Base-by-base conservation (phyloP, 345 rosid genomes). In the Erodium maritimum region DNA sequence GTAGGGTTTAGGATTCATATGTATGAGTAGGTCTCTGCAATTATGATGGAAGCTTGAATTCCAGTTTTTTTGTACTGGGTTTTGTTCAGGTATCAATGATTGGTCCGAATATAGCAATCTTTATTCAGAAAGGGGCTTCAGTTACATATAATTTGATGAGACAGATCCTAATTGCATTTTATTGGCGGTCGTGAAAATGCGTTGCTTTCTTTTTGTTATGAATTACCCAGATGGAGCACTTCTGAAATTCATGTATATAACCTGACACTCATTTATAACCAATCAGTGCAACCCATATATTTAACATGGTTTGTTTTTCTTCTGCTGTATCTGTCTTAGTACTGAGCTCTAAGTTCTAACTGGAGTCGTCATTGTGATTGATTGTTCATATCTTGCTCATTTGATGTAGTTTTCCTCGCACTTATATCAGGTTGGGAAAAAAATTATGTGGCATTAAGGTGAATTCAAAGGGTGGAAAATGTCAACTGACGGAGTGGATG, bases 401-500 rank as follows among this genome's bases (percentile, higher is more conserved):
- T 42, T 42, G 3, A n/a, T 42, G 48, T 10, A 16, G 48, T 14
- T 42, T 10, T 42, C 48, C 48, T 42, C 37, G 48, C 48, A 42
- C 1, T 42, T 42, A 7, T 10, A 42, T 42, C 12, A 42, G 48
- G 48, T 42, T 4, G 48, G 37, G 9, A 29, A 29, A 25, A 29
- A 29, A 29, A n/a, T n/a, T 29, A 29, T 29, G 37, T 11, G 9
- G 37, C 37, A 29, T 29, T 29, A 11, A 29, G 37, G 37, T 29
- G 37, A 29, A 29, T 29, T 11, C 1, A 50, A 50, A 33, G 54
- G 58, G 50, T 48, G 55, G n/a, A 59, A 23, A 53, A 85, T 85
- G 82, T 69, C 86, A 1, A 22, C 20, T 1, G 83, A 73, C 67
- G 83, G 70, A 64, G 66, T 55, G 16, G 79, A 63, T 67, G 21